phyloP scores from a whole-genome alignment of 1,284 basidiomycete genomes.

The Sparassis latifolia region DNA sequence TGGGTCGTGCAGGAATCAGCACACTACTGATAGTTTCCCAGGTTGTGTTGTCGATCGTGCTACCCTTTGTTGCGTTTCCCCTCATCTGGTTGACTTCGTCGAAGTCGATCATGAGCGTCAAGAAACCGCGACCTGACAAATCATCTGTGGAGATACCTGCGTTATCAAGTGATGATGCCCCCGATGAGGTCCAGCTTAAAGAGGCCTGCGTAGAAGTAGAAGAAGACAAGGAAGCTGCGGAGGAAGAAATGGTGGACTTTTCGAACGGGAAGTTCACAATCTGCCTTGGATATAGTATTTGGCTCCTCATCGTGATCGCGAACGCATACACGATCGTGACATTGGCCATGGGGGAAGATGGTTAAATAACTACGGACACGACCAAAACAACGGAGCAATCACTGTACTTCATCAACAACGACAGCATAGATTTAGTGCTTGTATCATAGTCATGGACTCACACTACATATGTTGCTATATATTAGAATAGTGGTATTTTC shows the following conservation, averaged over 20 bases:
- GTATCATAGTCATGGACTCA: neutral
- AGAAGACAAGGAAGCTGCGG: constrained; percentile 7
- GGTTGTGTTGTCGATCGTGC: constrained; percentile 80
- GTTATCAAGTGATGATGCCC: neutral
- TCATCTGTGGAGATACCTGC: neutral
- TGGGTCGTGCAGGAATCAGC: constrained; percentile 76
- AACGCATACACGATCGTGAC: constrained; percentile 62
- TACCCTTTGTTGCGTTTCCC: constrained; percentile 85
- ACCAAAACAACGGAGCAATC: too few relatives aligned
- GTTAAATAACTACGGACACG: too few relatives aligned
- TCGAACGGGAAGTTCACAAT: constrained; percentile 54
- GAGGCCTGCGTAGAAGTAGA: neutral
- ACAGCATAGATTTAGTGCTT: neutral
- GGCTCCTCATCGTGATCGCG: constrained; percentile 57
- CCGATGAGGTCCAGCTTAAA: neutral
- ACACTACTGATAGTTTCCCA: constrained; percentile 83
- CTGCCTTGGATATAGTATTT: constrained; percentile 53
- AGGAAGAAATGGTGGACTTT: constrained; percentile 45
- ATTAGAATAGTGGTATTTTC: too few relatives aligned
- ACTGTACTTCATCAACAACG: too few relatives aligned
- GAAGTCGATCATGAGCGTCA: constrained; percentile 63
- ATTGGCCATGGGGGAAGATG: constrained; percentile 31
- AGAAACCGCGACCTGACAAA: constrained; percentile 16
- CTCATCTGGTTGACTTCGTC: constrained; percentile 73
- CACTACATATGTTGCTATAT: neutral